A percentile compares a stretch with the other conserved stretches of the same genome.
Conservation (phyloP, 2,329 filamentous ascomycete genomes). For the Fusarium chaquense region DNA sequence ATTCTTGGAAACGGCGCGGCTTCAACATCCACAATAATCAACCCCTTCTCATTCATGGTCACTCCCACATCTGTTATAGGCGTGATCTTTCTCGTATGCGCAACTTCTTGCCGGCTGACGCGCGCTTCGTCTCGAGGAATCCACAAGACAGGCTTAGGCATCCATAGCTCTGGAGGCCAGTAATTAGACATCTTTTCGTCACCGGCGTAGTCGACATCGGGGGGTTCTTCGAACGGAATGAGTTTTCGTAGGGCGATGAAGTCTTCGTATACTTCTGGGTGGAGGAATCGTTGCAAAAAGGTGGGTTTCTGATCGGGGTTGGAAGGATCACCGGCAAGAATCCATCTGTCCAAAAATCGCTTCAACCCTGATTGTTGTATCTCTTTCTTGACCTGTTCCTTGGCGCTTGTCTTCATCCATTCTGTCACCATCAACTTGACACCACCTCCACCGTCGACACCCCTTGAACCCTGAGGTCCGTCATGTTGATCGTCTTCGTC, state of each 20-base stretch:
- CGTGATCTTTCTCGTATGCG: slow-evolving; percentile 76
- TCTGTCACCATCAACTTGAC: slow-evolving; percentile 50
- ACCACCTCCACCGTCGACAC: slow-evolving; percentile 55
- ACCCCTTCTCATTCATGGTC: slow-evolving; percentile 51
- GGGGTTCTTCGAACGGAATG: slow-evolving; percentile 68
- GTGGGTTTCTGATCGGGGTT: slow-evolving; percentile 55
- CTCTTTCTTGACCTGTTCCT: slow-evolving; percentile 49
- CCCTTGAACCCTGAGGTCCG: slow-evolving; percentile 48
- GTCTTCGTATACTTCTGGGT: slow-evolving; percentile 81
- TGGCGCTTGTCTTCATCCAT: slow-evolving; percentile 55
- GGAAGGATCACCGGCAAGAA: slow-evolving; percentile 45
- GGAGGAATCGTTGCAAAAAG: slow-evolving; percentile 75
- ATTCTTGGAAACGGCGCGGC: slow-evolving; percentile 54
- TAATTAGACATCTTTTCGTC: slow-evolving; percentile 72
- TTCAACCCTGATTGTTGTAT: slow-evolving; percentile 47
- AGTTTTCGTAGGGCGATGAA: slow-evolving; percentile 77
- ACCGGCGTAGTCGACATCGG: slow-evolving; percentile 61
- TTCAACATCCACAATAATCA: slow-evolving; percentile 53
- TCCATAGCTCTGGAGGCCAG: slow-evolving; percentile 74
- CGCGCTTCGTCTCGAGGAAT: slow-evolving; percentile 81
- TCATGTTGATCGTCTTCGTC: slow-evolving; percentile 44
- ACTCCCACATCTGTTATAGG: slow-evolving; percentile 76
- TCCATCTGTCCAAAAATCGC: slow-evolving; percentile 45
- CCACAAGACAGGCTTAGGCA: slow-evolving; percentile 79
- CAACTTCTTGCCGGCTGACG: slow-evolving; percentile 81